Percentiles rank a stretch among this genome's conserved stretches.
Conservation (phyloP, 1,284 basidiomycete species). For the Marasmius sp. region DNA sequence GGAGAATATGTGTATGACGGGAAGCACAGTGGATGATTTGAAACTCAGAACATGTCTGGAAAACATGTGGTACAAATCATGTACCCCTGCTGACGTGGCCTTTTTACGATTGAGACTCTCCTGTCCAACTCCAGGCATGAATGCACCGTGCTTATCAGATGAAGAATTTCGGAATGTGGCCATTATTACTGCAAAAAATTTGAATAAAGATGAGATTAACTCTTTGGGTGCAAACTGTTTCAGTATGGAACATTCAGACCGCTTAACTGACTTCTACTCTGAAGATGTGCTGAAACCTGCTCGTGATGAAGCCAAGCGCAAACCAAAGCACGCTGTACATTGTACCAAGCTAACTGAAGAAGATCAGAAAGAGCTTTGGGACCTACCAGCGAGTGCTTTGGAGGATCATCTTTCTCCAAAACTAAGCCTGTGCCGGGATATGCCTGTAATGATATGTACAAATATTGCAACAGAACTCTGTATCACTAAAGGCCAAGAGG, state of each 20-base stretch:
- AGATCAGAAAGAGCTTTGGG: not conserved
- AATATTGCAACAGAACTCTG: not conserved
- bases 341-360: too few species aligned
- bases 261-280: not conserved
- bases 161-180: not conserved
- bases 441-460: not conserved
- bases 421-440: not conserved
- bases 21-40: not conserved
- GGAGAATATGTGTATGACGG: not conserved
- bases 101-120: not conserved
- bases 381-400: not conserved
- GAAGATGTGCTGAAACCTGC: not conserved
- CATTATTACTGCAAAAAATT: not conserved
- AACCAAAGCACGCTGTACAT: not conserved
- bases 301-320: not conserved
- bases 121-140: too few species aligned
- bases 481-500: not conserved
- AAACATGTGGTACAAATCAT: not conserved
- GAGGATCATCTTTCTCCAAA: not conserved
- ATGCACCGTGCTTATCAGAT: too few species aligned
- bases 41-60: not conserved
- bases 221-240: slow-evolving; percentile 1
- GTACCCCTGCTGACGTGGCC: not conserved
- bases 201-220: not conserved
- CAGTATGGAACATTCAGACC: not conserved